Evolutionary conservation across 805 yeast genomes (phyloP), one percentile per base, ranked within the genome.

Genomic region (Wickerhamomyces kurtzmanii): DNA sequence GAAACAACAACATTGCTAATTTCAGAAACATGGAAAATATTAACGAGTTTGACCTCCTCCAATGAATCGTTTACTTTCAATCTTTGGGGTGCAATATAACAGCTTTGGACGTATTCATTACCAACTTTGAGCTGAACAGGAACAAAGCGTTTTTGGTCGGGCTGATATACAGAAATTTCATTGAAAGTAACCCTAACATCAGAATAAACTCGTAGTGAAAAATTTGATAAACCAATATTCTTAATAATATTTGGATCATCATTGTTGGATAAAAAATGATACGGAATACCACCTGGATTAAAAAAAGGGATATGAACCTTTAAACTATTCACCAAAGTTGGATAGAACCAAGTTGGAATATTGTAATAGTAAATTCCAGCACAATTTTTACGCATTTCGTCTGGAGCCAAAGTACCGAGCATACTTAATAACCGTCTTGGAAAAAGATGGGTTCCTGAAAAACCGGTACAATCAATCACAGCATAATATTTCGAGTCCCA

Each of bases 71-170:
- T 47, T 11, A 64, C 31, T 33, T 61, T 64, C 8, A 59, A 28
- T n/a, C 59, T 47, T 23, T 49, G 53, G 3, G 70, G 65, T 17
- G 63, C 61, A 15, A 58, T 65, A 14, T 62, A 57, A 15, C 59
- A 43, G 4, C 81, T 51, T 45, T 80, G 87, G 24, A 83, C 43
- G 53, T 61, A 77, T 39, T 71, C 72, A 31, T 79, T 67, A 6
- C 94, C 94, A 29, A 84, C 65, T 40, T 71, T 75, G 34, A 84
- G 33, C 1, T 71, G 65, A 4, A 78, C 77, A 1, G 83, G 78
- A 12, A 66, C 56, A 37, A 69, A 73, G 19, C 68, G 55, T n/a
- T 65, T 63, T 12, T 59, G 55, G 2, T 51, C 54, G 4, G 55
- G 54, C 31, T 75, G 71, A 43, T 59, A 78, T 8, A 72, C 39